Base-by-base conservation (phyloP, 78 protist genomes). In the Chrysochromulina parva region DNA sequence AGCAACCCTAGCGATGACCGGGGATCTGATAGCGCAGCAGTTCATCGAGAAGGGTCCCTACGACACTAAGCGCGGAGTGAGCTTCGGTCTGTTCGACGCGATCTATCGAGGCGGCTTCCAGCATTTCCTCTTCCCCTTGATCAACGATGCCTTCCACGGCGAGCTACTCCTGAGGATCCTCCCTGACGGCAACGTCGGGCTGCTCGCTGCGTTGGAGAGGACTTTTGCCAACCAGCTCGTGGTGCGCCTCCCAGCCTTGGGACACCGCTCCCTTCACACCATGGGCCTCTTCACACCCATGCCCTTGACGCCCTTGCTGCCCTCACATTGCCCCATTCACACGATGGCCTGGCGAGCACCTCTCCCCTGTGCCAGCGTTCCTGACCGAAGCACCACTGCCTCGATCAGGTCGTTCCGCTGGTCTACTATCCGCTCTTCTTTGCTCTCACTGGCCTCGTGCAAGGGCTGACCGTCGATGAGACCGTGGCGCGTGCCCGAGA, bases 381-480 rank as follows among this genome's bases (percentile, higher is more conserved):
- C 38, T 38, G 38, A 38, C 38, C 38, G 38, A 38, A 38, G 38
- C 38, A 38, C 38, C 38, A 38, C 38, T 38, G 38, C 38, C 38
- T 38, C 38, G 38, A 38, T 38, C 38, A 38, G 38, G 50, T 69
- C 78, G 78, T 69, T 11, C 78, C 78, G 54, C 5, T 38, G 24
- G 50, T 69, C 48, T 69, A 69, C 78, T 69, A 69, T 13, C 78
- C 78, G 24, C 28, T 69, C 78, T 69, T 69, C 78, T 69, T 69
- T 28, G 50, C 52, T 19, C 10, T 69, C 78, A 69, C 78, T 50
- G 78, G 78, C 13, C 7, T 10, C 78, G 78, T 69, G 78, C 78
- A 69, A 13, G 78, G 78, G 50, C 78, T 69, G 16, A 38, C 38
- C 17, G 26, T n/a, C 28, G 19, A 28, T 10, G 50, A 38, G 50